A percentile compares a stretch with the other conserved stretches of the same genome.
Conservation (phyloP, 176 grass and related monocot genomes). For the Aegilops tauschii region DNA sequence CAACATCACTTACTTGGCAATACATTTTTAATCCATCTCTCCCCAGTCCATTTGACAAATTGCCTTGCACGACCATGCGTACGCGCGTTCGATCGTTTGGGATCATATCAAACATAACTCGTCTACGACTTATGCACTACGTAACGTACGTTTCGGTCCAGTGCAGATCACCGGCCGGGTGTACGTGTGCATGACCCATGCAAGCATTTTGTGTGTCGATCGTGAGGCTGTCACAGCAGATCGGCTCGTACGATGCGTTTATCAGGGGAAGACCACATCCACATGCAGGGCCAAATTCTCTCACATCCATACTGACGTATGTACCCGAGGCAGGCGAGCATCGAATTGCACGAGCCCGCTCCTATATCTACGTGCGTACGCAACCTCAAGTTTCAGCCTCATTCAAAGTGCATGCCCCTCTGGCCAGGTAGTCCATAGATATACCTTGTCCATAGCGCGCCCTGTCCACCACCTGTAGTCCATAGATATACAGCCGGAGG, state of each 20-base stretch:
- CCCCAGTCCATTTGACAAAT: background rate
- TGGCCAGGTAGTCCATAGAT: too few species aligned
- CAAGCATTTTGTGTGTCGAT: background rate
- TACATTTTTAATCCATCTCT: background rate
- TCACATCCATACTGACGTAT: background rate
- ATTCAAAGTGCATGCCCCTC: background rate
- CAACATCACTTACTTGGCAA: background rate
- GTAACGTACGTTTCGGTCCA: background rate
- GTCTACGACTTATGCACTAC: too few species aligned
- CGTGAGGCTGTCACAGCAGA: background rate
- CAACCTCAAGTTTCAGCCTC: background rate
- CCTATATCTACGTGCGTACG: background rate
- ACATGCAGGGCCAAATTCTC: background rate
- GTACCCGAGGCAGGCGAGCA: background rate
- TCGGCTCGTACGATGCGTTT: background rate
- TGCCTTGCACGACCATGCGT: background rate
- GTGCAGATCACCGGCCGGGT: background rate
- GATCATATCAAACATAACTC: background rate
- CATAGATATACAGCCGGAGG: background rate
- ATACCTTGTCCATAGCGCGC: too few species aligned
- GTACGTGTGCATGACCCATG: background rate
- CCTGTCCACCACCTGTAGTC: too few species aligned
- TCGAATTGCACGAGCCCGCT: background rate
- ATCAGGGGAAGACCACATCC: background rate
- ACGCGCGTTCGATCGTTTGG: background rate